phyloP scores from a whole-genome alignment of 495 filamentous ascomycete species.

The Penicillium canariense region DNA sequence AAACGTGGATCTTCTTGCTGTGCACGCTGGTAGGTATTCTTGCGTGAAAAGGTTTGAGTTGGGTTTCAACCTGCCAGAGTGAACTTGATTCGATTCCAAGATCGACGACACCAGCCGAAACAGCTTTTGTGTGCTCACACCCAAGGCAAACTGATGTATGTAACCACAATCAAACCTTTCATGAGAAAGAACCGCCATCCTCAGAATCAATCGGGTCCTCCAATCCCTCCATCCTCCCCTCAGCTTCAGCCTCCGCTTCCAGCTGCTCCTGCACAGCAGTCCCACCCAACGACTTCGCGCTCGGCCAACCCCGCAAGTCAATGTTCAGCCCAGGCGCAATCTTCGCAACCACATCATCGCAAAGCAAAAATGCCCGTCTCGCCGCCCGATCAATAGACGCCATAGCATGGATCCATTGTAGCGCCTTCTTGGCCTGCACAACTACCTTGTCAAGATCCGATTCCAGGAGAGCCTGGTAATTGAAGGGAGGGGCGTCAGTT shows the following conservation, averaged over 20 bases:
- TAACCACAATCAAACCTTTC: not conserved
- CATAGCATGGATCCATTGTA: conserved; percentile 50
- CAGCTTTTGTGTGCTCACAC: too few relatives aligned
- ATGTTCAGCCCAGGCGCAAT: conserved; percentile 28
- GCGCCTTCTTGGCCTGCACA: conserved; percentile 44
- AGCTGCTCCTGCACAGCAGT: too few relatives aligned
- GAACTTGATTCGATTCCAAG: too few relatives aligned
- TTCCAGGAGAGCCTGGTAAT: not conserved
- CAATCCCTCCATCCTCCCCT: conserved; percentile 12
- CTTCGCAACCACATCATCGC: conserved; percentile 27
- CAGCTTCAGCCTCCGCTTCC: not conserved
- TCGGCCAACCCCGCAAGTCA: conserved; percentile 34
- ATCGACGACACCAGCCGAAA: too few relatives aligned
- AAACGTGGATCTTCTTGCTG: too few relatives aligned
- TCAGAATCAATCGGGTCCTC: conserved; percentile 25
- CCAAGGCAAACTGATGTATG: too few relatives aligned
- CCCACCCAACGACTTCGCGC: conserved; percentile 7
- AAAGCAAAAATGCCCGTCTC: conserved; percentile 48
- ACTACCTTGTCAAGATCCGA: conserved; percentile 31
- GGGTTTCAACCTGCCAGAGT: too few relatives aligned
- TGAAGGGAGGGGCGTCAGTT: not conserved
- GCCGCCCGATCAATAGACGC: conserved; percentile 42
- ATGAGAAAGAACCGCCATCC: conserved; percentile 1
- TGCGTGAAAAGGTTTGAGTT: too few relatives aligned
- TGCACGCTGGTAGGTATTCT: too few relatives aligned